Conservation (phyloP, 208 protist species). For the Leishmania major region DNA sequence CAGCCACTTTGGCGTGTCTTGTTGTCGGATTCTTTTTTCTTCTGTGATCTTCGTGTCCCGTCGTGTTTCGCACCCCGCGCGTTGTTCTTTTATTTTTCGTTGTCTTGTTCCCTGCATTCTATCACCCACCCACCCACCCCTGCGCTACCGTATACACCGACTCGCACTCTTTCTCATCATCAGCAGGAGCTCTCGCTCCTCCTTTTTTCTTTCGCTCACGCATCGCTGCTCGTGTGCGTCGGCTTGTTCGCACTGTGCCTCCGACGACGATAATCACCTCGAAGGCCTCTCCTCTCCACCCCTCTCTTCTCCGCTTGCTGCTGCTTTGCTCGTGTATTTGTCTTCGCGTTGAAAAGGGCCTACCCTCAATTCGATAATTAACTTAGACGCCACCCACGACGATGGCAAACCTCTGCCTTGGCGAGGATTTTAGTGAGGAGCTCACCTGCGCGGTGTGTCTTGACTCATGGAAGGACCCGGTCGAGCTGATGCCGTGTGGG, state of each 20-base stretch:
- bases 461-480: constrained; percentile 74
- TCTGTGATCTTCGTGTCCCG: background rate
- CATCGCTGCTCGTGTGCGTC: background rate
- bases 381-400: background rate
- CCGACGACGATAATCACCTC: background rate
- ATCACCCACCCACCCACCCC: background rate
- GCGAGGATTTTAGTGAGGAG: constrained; percentile 69
- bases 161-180: background rate
- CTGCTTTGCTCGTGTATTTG: background rate
- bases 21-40: background rate
- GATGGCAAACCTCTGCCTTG: constrained; percentile 40
- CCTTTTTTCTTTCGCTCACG: no score
- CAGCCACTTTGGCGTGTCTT: background rate
- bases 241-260: background rate
- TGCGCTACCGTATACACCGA: background rate
- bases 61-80: background rate
- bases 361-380: background rate
- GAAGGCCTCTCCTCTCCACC: background rate
- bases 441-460: constrained; percentile 72
- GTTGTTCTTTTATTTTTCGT: background rate
- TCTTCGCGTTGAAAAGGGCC: background rate
- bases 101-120: background rate
- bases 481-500: constrained; percentile 42
- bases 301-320: background rate
- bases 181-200: no score